Conservation (phyloP, 169 alveolate genomes). For the Theileria annulata region DNA sequence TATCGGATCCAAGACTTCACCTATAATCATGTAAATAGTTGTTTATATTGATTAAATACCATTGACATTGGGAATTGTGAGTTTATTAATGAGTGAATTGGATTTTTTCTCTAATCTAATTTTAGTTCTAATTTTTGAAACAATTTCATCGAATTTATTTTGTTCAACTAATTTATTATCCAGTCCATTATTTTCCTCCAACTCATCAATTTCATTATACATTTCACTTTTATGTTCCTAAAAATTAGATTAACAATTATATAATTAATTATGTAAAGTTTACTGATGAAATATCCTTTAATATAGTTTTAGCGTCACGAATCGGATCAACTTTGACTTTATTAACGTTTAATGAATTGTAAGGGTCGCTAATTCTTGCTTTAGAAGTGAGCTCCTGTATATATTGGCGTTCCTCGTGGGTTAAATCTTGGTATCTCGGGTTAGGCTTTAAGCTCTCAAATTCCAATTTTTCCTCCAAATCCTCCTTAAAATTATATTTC, state of each 20-base stretch:
- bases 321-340: slow-evolving; percentile 68
- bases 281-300: slow-evolving; percentile 39
- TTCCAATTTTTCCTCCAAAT: slow-evolving; percentile 5
- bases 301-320: slow-evolving; percentile 69
- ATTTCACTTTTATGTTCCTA: neutral
- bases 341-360: slow-evolving; percentile 58
- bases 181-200: slow-evolving; percentile 15
- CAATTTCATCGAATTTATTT: slow-evolving; percentile 75
- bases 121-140: slow-evolving; percentile 73
- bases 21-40: neutral
- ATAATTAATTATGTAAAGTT: slow-evolving; percentile 21
- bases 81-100: slow-evolving; percentile 68
- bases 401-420: slow-evolving; percentile 73
- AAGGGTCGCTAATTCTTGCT: slow-evolving; percentile 65
- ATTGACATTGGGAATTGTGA: slow-evolving; percentile 72
- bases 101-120: slow-evolving; percentile 71
- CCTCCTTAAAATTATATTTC: slow-evolving; percentile 16
- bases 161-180: slow-evolving; percentile 51
- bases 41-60: slow-evolving; percentile 29
- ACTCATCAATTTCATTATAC: slow-evolving; percentile 5
- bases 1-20: slow-evolving; percentile 73
- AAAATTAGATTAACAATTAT: neutral
- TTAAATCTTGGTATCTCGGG: slow-evolving; percentile 66
- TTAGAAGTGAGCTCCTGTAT: slow-evolving; percentile 66
- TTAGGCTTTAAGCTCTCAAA: slow-evolving; percentile 34